These are phyloP conservation scores for Sporothrix schenckii DNA, from an alignment of 2,329 filamentous ascomycete genomes.

Conservation along the genomic window DNA sequence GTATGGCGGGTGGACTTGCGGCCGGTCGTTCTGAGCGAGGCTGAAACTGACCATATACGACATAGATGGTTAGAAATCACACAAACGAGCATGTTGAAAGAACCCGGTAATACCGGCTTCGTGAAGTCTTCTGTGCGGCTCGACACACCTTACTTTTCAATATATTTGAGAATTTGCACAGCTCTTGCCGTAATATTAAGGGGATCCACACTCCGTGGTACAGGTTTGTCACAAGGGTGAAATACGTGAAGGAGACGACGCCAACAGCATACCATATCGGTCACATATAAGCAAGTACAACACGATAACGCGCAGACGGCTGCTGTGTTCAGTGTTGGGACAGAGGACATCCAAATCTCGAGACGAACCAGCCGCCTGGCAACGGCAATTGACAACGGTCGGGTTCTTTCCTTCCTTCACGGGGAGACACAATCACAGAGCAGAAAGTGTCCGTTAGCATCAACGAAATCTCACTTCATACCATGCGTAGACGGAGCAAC, in stretches of 20 bases:
- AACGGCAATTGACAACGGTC: constrained; percentile 19
- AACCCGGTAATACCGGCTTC: background rate
- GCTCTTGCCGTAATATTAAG: background rate
- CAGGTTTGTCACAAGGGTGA: background rate
- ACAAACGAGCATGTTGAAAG: background rate
- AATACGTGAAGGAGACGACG: too few relatives aligned
- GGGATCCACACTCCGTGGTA: background rate
- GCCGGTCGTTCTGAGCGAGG: background rate
- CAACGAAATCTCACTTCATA: background rate
- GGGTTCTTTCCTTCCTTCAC: background rate
- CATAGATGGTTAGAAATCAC: constrained; percentile 12
- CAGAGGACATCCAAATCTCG: background rate
- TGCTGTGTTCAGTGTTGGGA: constrained; percentile 7
- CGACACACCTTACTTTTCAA: background rate
- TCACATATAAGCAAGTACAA: constrained; percentile 1
- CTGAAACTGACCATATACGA: background rate
- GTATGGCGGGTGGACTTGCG: background rate
- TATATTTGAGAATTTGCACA: background rate
- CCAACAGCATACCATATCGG: background rate
- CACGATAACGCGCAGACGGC: constrained; percentile 11
- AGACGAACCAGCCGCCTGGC: constrained; percentile 7
- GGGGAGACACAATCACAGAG: background rate
- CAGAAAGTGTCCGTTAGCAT: background rate
- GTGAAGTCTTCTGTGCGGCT: background rate
- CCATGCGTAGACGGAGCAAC: background rate